Conservation (phyloP, 2,329 filamentous ascomycete species). For the Cladophialophora bantiana region DNA sequence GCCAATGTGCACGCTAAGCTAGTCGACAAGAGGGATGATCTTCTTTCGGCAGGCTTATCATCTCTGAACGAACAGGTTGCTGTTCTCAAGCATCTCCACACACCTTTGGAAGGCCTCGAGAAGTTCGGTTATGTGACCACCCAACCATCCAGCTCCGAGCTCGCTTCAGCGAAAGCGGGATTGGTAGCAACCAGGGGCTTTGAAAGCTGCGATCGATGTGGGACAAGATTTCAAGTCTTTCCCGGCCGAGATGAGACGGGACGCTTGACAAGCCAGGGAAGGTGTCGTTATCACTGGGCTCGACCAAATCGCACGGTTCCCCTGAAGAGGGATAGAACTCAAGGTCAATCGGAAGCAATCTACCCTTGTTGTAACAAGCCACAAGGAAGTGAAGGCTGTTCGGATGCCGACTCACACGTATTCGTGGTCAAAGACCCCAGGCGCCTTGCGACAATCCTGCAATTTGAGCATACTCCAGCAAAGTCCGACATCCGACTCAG, state of each 20-base stretch:
- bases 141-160: slow-evolving; percentile 70
- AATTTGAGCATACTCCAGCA: slow-evolving; percentile 78
- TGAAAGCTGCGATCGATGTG: slow-evolving; percentile 89
- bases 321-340: slow-evolving; percentile 63
- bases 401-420: slow-evolving; percentile 74
- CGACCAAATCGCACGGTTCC: slow-evolving; percentile 67
- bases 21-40: slow-evolving; percentile 6
- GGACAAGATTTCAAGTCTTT: slow-evolving; percentile 87
- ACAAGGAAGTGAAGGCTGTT: slow-evolving; percentile 77
- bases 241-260: slow-evolving; percentile 81
- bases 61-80: slow-evolving; percentile 70
- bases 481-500: slow-evolving; percentile 52
- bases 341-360: slow-evolving; percentile 64
- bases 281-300: slow-evolving; percentile 82
- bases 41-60: slow-evolving; percentile 58
- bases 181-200: slow-evolving; percentile 74
- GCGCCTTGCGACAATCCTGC: slow-evolving; percentile 76
- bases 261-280: slow-evolving; percentile 75
- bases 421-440: slow-evolving; percentile 82
- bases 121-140: slow-evolving; percentile 76
- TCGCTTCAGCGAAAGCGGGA: slow-evolving; percentile 70
- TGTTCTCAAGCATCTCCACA: slow-evolving; percentile 68
- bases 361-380: slow-evolving; percentile 81
- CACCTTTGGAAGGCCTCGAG: slow-evolving; percentile 69
- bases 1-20: slow-evolving; percentile 23